Conservation (phyloP, 345 rosid species). For the Citrus medica region DNA sequence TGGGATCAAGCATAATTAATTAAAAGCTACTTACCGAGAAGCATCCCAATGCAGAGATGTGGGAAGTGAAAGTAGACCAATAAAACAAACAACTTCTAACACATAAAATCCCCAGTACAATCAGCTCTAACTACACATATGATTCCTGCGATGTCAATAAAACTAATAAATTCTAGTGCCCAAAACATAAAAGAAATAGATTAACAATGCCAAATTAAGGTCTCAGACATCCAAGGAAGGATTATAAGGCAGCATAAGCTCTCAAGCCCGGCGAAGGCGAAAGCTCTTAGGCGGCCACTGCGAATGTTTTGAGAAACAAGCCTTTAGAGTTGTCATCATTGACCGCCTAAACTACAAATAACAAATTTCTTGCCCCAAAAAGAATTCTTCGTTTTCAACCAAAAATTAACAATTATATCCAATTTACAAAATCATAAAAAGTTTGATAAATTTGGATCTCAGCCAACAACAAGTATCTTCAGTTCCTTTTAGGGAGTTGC, state of each 20-base stretch:
- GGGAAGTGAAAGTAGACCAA: not conserved
- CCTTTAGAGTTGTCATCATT: slow-evolving; percentile 27
- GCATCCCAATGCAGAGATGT: too few relatives aligned
- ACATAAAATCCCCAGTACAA: not conserved
- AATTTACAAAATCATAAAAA: not conserved
- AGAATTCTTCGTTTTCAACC: not conserved
- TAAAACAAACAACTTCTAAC: not conserved
- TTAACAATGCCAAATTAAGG: not conserved
- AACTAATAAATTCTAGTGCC: not conserved
- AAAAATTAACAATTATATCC: not conserved
- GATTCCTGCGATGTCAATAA: not conserved
- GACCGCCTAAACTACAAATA: not conserved
- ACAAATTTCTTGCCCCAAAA: not conserved
- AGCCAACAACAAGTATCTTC: slow-evolving; percentile 25
- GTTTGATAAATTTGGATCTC: slow-evolving; percentile 30
- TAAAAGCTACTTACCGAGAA: too few relatives aligned
- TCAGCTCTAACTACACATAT: not conserved
- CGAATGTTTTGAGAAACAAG: slow-evolving; percentile 66
- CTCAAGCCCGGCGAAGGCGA: slow-evolving; percentile 51
- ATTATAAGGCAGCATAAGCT: slow-evolving; percentile 33
- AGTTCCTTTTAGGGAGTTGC: slow-evolving; percentile 23
- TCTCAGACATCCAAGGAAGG: slow-evolving; percentile 36
- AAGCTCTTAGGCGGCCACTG: slow-evolving; percentile 61
- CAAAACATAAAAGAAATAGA: not conserved
- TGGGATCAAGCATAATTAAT: too few relatives aligned